Evolutionary conservation across 2,329 filamentous ascomycete species (phyloP), one percentile per base, ranked within the genome.

Genomic region (Ophiobolus disseminans): DNA sequence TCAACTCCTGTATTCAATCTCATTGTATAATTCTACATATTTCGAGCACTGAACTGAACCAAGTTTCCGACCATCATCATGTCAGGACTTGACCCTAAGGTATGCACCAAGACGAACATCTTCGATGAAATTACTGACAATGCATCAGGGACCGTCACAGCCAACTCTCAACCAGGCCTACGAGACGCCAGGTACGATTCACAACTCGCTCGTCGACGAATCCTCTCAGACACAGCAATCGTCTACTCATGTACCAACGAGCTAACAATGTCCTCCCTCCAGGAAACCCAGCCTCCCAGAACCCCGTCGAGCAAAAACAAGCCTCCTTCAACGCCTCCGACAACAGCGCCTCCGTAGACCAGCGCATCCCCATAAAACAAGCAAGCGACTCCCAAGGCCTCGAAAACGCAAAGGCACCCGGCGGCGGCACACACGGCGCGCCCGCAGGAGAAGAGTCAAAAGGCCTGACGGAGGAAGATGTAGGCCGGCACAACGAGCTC

Each of bases 401-500:
- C 14, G 75, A 61, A 9, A 72, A 70, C 20, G 60, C 62, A 42
- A 65, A 65, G 34, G 58, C 55, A 20, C 52, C 59, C 11, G 62
- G 62, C 17, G 56, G 44, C 2, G 78, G 78, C 37, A 63, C 79
- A 14, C 75, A 70, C 44, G 77, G 77, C 48, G 76, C 76, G 3
- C 68, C 68, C 0, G 26, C 73, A 0, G 77, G 76, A 19, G 77
- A 80, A 60, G 77, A 80, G 50, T 53, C 60, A 9, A 67, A 72
- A 16, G 76, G 75, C 1, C 50, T 68, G 16, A 71, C 65, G 1
- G 54, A 75, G 10, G 72, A 76, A 40, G 69, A 75, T 35, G 65
- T 78, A 20, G 77, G 76, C n/a, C 53, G 73, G 5, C 68, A 75
- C 40, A 69, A 73, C n/a, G 78, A 79, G 65, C 58, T 78, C 17